phyloP scores from a whole-genome alignment of 2,329 filamentous ascomycete species.

The Pestalotiopsis sp. region DNA sequence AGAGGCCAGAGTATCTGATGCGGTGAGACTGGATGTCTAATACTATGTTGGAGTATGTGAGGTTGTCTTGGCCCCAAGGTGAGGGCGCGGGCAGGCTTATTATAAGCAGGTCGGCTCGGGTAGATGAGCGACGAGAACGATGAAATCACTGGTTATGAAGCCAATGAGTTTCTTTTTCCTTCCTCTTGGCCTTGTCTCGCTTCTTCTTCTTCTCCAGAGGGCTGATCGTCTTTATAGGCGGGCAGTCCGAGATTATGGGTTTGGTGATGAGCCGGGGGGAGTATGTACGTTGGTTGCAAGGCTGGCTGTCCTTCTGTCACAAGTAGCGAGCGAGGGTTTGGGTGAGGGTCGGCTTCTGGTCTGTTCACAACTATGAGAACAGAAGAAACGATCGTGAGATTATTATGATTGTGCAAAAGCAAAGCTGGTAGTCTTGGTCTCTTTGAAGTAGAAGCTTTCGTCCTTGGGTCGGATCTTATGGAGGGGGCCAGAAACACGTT shows the following conservation, averaged over 20 bases:
- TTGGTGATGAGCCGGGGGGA: background rate
- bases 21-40: background rate
- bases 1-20: background rate
- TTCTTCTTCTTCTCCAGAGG: slow-evolving; percentile 8
- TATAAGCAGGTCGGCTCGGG: background rate
- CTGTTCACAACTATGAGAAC: slow-evolving; percentile 3
- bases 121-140: background rate
- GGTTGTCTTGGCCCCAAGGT: background rate
- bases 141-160: background rate
- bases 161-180: background rate
- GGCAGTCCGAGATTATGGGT: slow-evolving; percentile 1
- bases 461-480: slow-evolving; percentile 9
- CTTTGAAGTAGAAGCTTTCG: background rate
- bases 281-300: slow-evolving; percentile 1
- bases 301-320: background rate
- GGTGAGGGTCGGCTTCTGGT: background rate
- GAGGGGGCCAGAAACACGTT: slow-evolving; percentile 22
- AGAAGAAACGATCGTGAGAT: slow-evolving; percentile 6
- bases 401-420: slow-evolving; percentile 11
- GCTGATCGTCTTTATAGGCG: slow-evolving; percentile 13
- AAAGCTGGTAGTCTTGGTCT: background rate
- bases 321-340: background rate
- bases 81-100: background rate
- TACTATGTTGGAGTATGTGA: background rate
- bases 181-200: slow-evolving; percentile 1